These are phyloP conservation scores for Colletotrichum sojae DNA, from an alignment of 2,329 filamentous ascomycete species.

Conservation along the genomic window DNA sequence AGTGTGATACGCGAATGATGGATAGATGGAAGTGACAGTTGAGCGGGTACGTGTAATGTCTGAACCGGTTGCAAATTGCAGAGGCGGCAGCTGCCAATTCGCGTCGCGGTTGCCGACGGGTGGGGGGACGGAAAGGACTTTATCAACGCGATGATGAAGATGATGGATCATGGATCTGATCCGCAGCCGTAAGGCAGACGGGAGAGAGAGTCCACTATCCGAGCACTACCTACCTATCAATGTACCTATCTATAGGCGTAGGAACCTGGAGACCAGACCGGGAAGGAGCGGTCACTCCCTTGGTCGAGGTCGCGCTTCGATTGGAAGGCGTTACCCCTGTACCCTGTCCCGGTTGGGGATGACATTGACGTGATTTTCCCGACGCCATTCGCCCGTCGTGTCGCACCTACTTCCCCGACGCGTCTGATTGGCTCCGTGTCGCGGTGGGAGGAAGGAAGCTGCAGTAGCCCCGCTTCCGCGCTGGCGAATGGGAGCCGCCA, in stretches of 20 bases:
- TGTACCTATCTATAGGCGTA: no score
- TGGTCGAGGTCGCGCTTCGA: slow-evolving; percentile 24
- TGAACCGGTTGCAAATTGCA: slow-evolving; percentile 6
- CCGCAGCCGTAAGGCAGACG: not conserved
- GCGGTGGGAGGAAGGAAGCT: slow-evolving; percentile 26
- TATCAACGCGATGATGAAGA: slow-evolving; percentile 7
- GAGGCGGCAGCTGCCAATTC: slow-evolving; percentile 5
- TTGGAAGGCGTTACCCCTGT: not conserved
- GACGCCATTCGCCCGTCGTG: slow-evolving; percentile 1
- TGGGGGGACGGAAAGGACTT: slow-evolving; percentile 8
- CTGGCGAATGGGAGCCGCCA: slow-evolving; percentile 19
- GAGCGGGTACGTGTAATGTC: no score
- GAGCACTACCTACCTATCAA: no score
- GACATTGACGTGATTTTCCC: no score
- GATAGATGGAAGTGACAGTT: no score
- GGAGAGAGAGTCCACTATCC: no score
- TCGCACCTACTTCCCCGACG: slow-evolving; percentile 1
- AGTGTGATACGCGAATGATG: not conserved
- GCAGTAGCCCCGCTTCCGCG: slow-evolving; percentile 28
- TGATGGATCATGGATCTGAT: not conserved
- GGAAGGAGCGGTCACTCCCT: slow-evolving; percentile 4
- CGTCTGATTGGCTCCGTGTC: slow-evolving; percentile 34
- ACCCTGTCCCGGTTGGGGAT: not conserved
- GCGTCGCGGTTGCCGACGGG: slow-evolving; percentile 20
- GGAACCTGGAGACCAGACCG: no score